A percentile compares a stretch with the other conserved stretches of the same genome.
Conservation (phyloP, 148 eudicot species). For the Cornus controversa region DNA sequence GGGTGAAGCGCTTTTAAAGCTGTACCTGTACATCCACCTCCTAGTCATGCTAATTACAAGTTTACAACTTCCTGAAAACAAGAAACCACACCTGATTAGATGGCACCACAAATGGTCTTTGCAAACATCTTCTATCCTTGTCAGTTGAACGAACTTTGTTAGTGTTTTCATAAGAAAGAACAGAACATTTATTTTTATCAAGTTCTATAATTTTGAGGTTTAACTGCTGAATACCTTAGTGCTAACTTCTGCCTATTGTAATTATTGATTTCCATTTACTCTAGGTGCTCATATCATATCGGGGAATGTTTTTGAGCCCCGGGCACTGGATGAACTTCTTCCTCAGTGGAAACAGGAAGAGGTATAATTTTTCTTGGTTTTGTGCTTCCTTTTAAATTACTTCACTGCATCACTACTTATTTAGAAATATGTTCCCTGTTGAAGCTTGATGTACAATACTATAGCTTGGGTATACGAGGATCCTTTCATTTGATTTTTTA, state of each 20-base stretch:
- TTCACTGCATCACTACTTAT: background rate
- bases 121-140: background rate
- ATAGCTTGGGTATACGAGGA: background rate
- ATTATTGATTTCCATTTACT: conserved; percentile 2
- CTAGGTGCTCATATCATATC: conserved; percentile 92
- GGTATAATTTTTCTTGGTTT: conserved; percentile 34
- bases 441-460: background rate
- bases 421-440: background rate
- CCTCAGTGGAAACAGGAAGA: conserved; percentile 84
- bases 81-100: background rate
- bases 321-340: conserved; percentile 92
- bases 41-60: background rate
- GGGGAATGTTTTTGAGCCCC: conserved; percentile 96
- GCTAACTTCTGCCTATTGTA: background rate
- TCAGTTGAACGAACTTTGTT: background rate
- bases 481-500: background rate
- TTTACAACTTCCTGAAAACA: background rate
- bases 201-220: background rate
- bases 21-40: background rate
- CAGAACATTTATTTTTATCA: background rate
- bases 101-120: background rate
- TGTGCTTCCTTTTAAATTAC: conserved; percentile 4
- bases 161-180: background rate
- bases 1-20: background rate
- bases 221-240: background rate